Evolutionary conservation across 2,329 filamentous ascomycete species (phyloP).

Genomic region (Pseudocercospora cruenta): DNA sequence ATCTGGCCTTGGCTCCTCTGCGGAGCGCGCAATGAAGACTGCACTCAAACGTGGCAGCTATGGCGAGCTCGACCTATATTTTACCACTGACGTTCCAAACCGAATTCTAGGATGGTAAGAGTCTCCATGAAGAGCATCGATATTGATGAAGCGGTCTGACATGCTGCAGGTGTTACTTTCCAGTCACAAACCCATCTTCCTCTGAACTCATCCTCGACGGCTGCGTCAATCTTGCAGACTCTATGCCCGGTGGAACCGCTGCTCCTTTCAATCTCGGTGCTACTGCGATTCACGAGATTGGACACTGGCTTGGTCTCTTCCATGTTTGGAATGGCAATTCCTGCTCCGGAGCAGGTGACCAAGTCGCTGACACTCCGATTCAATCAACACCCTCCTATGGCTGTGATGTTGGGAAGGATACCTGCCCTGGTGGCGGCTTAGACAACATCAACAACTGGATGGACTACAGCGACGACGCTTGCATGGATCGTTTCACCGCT

Average conservation of each 20-base stretch:
- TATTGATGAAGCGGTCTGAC: no score
- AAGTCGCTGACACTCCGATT: conserved; percentile 45
- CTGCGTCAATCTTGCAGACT: conserved; percentile 57
- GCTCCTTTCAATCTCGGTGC: conserved; percentile 49
- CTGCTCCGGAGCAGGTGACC: conserved; percentile 47
- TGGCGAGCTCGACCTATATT: conserved; percentile 59
- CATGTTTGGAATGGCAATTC: conserved; percentile 48
- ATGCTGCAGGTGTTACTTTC: conserved; percentile 25
- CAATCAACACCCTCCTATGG: conserved; percentile 49
- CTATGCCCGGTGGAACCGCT: conserved; percentile 54
- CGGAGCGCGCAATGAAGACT: conserved; percentile 51
- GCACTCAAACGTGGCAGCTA: conserved; percentile 57
- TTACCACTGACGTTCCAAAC: conserved; percentile 53
- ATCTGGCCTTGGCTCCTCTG: conserved; percentile 46
- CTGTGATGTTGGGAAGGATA: conserved; percentile 53
- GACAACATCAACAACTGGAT: conserved; percentile 53
- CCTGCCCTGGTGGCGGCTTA: conserved; percentile 47
- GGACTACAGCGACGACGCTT: conserved; percentile 39
- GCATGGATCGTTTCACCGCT: conserved; percentile 21
- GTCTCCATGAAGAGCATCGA: no score
- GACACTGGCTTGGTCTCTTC: conserved; percentile 48
- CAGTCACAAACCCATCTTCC: conserved; percentile 45
- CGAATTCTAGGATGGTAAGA: conserved; percentile 22
- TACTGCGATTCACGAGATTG: conserved; percentile 49
- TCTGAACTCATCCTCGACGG: conserved; percentile 50